Evolutionary conservation across 2,329 filamentous ascomycete species (phyloP).

Genomic region (Xylariales sp.): DNA sequence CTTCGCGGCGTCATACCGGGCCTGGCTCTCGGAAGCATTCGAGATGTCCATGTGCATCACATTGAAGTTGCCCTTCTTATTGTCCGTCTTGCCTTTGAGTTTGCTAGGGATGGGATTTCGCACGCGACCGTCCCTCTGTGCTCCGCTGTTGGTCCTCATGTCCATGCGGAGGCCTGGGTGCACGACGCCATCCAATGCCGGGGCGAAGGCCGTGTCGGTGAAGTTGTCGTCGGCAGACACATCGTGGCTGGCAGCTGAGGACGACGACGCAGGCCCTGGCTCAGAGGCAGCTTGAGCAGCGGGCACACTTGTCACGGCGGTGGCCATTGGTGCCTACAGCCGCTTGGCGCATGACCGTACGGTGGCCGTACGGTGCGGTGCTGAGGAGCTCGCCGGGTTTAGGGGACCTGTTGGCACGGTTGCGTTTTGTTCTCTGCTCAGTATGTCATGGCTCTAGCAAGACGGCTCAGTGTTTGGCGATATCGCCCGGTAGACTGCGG

Average conservation of each 20-base stretch:
- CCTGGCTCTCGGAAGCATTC: constrained; percentile 38
- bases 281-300: constrained; percentile 4
- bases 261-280: neutral
- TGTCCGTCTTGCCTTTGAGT: constrained; percentile 53
- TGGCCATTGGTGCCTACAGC: constrained; percentile 2
- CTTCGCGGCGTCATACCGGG: constrained; percentile 52
- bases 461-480: too few species aligned
- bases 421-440: too few species aligned
- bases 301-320: neutral
- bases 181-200: neutral
- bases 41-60: constrained; percentile 58
- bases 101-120: constrained; percentile 59
- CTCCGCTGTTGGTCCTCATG: constrained; percentile 8
- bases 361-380: too few species aligned
- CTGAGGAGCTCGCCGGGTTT: too few species aligned
- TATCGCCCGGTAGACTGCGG: too few species aligned
- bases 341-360: constrained; percentile 2
- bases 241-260: constrained; percentile 1
- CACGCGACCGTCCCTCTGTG: constrained; percentile 41
- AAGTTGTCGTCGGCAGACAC: too few species aligned
- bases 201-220: too few species aligned
- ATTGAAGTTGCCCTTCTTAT: constrained; percentile 55
- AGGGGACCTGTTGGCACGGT: too few species aligned
- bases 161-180: constrained; percentile 9
- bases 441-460: too few species aligned